Base-by-base conservation (phyloP, 257 asterid species). In the Solanum gandarillasii region DNA sequence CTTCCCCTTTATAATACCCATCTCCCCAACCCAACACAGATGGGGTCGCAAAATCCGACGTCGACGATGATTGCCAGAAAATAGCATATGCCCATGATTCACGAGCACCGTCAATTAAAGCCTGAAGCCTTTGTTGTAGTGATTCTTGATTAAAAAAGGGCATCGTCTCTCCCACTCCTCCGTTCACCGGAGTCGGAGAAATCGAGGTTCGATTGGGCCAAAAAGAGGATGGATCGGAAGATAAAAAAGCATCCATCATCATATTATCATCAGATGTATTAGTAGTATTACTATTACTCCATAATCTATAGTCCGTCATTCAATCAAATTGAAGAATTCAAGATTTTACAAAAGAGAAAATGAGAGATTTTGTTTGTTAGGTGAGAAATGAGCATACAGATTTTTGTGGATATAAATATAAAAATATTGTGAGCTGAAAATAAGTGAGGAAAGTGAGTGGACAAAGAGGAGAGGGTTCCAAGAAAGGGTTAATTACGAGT, bases 61-160 rank as follows among this genome's bases (percentile, higher is more conserved):
- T 92, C 0, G 93, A 93, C 3, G 98, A 93, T 0, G 94, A 90
- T 71, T 96, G 98, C 99, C 99, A 96, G 92, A 96, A 96, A 16
- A 96, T 96, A 1, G 98, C 98, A 83, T 96, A 96, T 5, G 99
- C 95, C 98, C 98, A 96, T 90, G 91, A 87, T 89, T 96, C 98
- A 5, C 84, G 86, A 4, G 98, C 94, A 83, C 95, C 95, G 25
- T 96, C 99, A 41, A 96, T 95, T 39, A 96, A 36, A 21, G 96
- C 72, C 16, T 89, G 95, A 2, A 96, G 94, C 4, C 98, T 94
- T 86, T 94, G 98, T 88, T 96, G 99, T 7, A 96, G 94, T 4
- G 94, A 93, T 23, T 96, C 99, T 25, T 92, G 98, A 68, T 82
- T 95, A 81, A 96, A 93, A 18, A 87, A 35, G 32, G 92, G 91